These are phyloP conservation scores for Lithohypha guttulata DNA, from an alignment of 2,329 filamentous ascomycete species.

Conservation along the genomic window DNA sequence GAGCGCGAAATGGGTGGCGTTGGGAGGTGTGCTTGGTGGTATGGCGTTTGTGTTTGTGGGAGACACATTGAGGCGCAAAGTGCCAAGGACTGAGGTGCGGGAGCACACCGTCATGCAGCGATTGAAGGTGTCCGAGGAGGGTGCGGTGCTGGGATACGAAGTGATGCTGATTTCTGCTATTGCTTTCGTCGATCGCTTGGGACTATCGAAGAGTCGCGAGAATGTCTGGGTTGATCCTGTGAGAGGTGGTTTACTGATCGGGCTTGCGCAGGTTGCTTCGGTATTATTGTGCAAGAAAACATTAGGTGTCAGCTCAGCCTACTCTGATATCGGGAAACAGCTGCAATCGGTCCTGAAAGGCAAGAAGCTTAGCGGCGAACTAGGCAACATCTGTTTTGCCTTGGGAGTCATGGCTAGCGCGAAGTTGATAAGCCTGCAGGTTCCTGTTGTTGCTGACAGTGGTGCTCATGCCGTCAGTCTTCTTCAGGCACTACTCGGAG, in stretches of 20 bases:
- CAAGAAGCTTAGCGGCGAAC: constrained; percentile 23
- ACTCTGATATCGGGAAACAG: constrained; percentile 49
- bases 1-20: constrained; percentile 43
- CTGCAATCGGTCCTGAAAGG: constrained; percentile 36
- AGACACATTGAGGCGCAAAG: constrained; percentile 10
- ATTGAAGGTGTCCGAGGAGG: constrained; percentile 12
- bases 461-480: constrained; percentile 18
- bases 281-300: constrained; percentile 43
- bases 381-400: constrained; percentile 43
- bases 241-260: constrained; percentile 49
- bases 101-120: constrained; percentile 10
- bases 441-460: constrained; percentile 10
- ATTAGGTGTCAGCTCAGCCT: constrained; percentile 51
- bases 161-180: constrained; percentile 32
- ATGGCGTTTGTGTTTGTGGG: constrained; percentile 25
- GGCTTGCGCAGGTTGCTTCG: constrained; percentile 47
- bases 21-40: constrained; percentile 47
- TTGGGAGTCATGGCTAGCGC: constrained; percentile 37
- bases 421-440: constrained; percentile 15
- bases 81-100: background rate
- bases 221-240: constrained; percentile 36
- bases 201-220: constrained; percentile 17
- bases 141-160: constrained; percentile 35
- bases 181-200: constrained; percentile 18
- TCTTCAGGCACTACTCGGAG: constrained; percentile 40